phyloP scores from a whole-genome alignment of 768 basidiomycete species.

The Leccinum longicurvipes region DNA sequence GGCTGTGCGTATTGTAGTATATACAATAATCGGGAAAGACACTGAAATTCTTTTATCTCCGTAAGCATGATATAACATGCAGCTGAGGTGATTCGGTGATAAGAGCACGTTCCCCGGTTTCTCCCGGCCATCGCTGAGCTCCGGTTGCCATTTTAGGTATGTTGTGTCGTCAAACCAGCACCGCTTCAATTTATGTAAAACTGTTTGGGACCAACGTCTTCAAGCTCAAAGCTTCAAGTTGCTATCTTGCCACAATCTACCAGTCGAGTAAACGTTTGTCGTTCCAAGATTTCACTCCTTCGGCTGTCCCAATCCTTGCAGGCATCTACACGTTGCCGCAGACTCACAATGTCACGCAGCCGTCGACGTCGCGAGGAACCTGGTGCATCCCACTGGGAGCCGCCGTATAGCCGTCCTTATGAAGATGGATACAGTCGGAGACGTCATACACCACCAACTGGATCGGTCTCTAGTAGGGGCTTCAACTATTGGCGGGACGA shows the following conservation, averaged over 20 bases:
- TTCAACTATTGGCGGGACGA: conserved; percentile 29
- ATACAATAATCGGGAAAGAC: too few species aligned
- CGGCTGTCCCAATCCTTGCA: conserved; percentile 2
- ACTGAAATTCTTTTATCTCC: too few species aligned
- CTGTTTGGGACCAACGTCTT: too few species aligned
- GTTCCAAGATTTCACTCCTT: conserved; percentile 17
- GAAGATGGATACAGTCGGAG: conserved; percentile 8
- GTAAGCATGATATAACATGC: too few species aligned
- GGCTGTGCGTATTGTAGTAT: too few species aligned
- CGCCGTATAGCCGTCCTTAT: conserved; percentile 1
- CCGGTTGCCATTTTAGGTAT: not conserved
- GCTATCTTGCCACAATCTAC: not conserved
- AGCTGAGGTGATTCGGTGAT: too few species aligned
- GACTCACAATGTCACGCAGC: conserved; percentile 14
- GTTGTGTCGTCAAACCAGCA: not conserved
- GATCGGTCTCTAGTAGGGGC: not conserved
- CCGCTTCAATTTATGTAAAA: too few species aligned
- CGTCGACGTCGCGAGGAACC: conserved; percentile 13
- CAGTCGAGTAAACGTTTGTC: not conserved
- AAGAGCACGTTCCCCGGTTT: too few species aligned
- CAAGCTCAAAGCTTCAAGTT: not conserved
- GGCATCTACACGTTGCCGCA: conserved; percentile 6
- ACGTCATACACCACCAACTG: conserved; percentile 8
- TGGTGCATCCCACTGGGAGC: conserved; percentile 5
- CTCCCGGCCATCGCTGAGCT: too few species aligned